Evolutionary conservation across 2,329 filamentous ascomycete species (phyloP), one percentile per base, ranked within the genome.

Genomic region (Polychaeton citri): DNA sequence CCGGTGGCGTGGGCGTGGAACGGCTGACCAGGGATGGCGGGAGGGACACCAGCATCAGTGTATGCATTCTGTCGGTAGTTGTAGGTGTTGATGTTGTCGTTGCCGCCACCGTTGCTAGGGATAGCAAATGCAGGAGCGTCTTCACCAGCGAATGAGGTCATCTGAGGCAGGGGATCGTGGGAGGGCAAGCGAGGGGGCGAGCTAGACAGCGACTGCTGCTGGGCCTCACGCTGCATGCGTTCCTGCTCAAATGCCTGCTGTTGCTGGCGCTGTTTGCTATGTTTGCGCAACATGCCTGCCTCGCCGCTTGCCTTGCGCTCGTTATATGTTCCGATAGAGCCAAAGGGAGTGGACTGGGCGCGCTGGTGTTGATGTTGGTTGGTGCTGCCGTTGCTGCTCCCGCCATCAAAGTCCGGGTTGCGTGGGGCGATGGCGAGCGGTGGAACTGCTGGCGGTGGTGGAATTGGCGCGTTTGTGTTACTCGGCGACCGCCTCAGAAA

Each of bases 81-180:
- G 63, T 66, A 45, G 74, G 72, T 56, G 72, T 74, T 39, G 72
- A 76, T 9, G 30, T 32, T 32, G 30, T 19, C 30, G 30, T 32
- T 16, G 18, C 30, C 17, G 13, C 18, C 12, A 16, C 12, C 17
- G 30, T 32, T 16, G 30, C 30, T 16, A 16, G 12, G 10, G 5
- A 13, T 10, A 7, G 12, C 24, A 15, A 12, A 28, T 3, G 33
- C n/a, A 34, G 16, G 19, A 4, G 33, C 17, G 15, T 34, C 33
- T 12, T 34, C 33, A 12, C 17, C 16, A 19, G 12, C 24, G 15
- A 28, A 28, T 12, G 33, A 3, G 16, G 12, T n/a, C 6, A 19
- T 61, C 37, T 48, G 41, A 36, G 45, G 49, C 66, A 67, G 38
- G 74, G 71, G 66, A 34, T 72, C 62, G 38, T 84, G 79, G 45